Evolutionary conservation across 106 monocot genomes (phyloP).

Genomic region (Dioscorea zingiberensis): DNA sequence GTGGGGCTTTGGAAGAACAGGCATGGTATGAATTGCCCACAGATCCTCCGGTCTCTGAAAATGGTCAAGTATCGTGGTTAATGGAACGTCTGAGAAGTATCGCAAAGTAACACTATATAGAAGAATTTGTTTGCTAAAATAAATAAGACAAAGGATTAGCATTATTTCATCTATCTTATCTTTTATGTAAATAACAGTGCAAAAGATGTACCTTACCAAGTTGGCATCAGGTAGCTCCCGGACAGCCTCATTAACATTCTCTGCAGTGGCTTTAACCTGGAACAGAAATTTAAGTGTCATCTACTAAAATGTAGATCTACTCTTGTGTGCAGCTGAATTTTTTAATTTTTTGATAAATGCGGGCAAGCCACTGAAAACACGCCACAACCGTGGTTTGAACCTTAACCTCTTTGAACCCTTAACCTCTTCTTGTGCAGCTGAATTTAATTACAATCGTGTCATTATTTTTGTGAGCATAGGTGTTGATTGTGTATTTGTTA

Average conservation of each 20-base stretch:
- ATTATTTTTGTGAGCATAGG: no score
- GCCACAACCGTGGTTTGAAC: no score
- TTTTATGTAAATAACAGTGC: constrained; percentile 11
- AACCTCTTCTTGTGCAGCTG: no score
- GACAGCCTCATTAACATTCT: constrained; percentile 78
- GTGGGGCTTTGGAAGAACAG: constrained; percentile 83
- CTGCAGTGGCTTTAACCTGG: constrained; percentile 76
- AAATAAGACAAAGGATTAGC: not conserved
- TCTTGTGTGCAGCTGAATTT: no score
- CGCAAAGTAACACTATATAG: not conserved
- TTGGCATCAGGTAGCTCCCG: constrained; percentile 82
- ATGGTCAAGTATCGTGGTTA: not conserved
- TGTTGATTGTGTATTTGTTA: no score
- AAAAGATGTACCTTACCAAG: constrained; percentile 72
- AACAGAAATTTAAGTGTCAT: not conserved
- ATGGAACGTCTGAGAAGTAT: not conserved
- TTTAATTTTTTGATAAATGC: no score
- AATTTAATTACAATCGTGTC: no score
- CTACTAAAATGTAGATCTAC: not conserved
- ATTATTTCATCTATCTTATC: not conserved
- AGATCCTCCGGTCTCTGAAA: constrained; percentile 74
- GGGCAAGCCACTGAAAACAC: no score
- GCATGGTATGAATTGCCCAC: constrained; percentile 77
- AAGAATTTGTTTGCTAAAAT: not conserved
- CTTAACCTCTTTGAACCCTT: no score